Percentiles rank a stretch among this genome's conserved stretches.
Evolutionary conservation across 176 grass and related monocot species (phyloP).

Genomic region (Triticum monococcum): DNA sequence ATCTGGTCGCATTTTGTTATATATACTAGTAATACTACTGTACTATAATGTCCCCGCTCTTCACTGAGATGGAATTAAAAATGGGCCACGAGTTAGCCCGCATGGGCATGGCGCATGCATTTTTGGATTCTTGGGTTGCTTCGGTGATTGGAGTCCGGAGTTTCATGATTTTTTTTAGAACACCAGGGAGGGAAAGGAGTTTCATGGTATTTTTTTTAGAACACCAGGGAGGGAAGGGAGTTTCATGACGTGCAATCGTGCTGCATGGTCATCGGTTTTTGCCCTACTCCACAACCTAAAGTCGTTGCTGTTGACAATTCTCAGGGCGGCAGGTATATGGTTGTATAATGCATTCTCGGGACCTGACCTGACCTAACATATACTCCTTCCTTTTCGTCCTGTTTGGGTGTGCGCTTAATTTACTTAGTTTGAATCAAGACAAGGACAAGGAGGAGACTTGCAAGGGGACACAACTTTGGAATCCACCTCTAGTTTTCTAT

Average conservation of each 20-base stretch:
- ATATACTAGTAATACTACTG: too few relatives aligned
- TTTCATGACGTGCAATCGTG: too few relatives aligned
- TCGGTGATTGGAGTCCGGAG: too few relatives aligned
- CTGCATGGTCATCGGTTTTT: slow-evolving; percentile 10
- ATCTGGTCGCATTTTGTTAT: background rate
- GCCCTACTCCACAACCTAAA: background rate
- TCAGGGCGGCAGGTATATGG: background rate
- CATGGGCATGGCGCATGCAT: background rate
- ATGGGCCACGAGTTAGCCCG: slow-evolving; percentile 9
- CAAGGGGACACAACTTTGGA: too few relatives aligned
- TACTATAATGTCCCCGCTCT: background rate
- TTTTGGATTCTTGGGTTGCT: background rate
- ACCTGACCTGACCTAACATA: background rate
- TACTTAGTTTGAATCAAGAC: too few relatives aligned
- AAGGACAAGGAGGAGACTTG: too few relatives aligned
- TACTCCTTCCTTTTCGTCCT: background rate
- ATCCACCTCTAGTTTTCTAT: too few relatives aligned
- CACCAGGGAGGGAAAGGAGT: too few relatives aligned
- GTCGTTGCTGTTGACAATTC: background rate
- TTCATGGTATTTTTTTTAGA: too few relatives aligned
- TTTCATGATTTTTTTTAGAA: too few relatives aligned
- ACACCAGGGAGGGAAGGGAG: too few relatives aligned
- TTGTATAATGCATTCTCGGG: background rate
- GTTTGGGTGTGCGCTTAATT: too few relatives aligned
- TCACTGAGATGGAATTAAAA: background rate